Percentiles rank a stretch among this genome's conserved stretches.
Conservation (phyloP, 306 rosid species). For the Cucurbita argyrosperma region DNA sequence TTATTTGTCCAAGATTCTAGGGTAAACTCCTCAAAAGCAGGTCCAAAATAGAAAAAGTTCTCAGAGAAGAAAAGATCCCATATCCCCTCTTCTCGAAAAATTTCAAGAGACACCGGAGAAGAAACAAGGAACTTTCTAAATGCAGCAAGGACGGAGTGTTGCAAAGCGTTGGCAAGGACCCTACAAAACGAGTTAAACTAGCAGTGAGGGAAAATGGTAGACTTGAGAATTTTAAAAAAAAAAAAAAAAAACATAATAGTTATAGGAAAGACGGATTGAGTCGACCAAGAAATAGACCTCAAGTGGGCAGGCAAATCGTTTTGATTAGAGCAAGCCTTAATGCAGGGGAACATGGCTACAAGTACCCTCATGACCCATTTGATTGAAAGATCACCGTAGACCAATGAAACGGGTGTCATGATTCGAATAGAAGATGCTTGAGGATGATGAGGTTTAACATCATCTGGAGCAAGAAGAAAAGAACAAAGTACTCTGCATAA, state of each 20-base stretch:
- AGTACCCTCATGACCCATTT: constrained; percentile 82
- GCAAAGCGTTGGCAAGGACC: constrained; percentile 56
- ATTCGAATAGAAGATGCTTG: constrained; percentile 45
- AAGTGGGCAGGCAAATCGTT: constrained; percentile 51
- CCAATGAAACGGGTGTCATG: constrained; percentile 40
- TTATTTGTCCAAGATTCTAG: constrained; percentile 18
- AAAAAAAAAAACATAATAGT: not conserved
- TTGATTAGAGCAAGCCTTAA: constrained; percentile 75
- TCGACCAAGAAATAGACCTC: constrained; percentile 38
- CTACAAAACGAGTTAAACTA: constrained; percentile 29
- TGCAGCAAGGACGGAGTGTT: constrained; percentile 46
- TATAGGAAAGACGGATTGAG: constrained; percentile 6
- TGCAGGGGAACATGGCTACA: constrained; percentile 61
- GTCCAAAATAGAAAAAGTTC: constrained; percentile 61
- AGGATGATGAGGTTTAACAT: constrained; percentile 32
- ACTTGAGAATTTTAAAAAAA: not conserved
- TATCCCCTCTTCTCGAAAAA: constrained; percentile 69
- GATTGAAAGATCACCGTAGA: constrained; percentile 58
- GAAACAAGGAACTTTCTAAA: constrained; percentile 61
- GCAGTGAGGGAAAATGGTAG: constrained; percentile 5
- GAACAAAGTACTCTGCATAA: constrained; percentile 76
- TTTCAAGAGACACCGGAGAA: constrained; percentile 43
- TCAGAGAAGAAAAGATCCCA: constrained; percentile 94
- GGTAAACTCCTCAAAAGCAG: constrained; percentile 33
- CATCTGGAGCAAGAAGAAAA: constrained; percentile 57